These are phyloP conservation scores for Boletus semigastroideus DNA, from an alignment of 1,284 basidiomycete genomes.

Conservation along the genomic window DNA sequence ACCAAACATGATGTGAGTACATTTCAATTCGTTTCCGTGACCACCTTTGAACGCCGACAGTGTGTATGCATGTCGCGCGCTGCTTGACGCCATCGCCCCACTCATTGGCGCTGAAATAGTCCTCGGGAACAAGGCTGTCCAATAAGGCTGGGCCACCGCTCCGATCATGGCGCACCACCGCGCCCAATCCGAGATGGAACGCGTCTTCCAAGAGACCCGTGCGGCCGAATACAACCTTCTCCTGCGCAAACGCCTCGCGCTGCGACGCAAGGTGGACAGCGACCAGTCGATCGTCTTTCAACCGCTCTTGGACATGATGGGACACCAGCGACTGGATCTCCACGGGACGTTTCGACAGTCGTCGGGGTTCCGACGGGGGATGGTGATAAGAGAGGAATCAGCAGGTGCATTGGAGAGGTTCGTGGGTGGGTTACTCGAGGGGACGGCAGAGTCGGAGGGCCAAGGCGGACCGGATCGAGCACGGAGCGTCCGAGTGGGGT, in stretches of 20 bases:
- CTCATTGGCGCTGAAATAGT: constrained; percentile 79
- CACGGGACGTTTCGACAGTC: constrained; percentile 78
- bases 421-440: constrained; percentile 48
- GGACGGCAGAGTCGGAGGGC: constrained; percentile 49
- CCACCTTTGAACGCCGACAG: constrained; percentile 36
- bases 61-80: constrained; percentile 74
- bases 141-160: constrained; percentile 64
- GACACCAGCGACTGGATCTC: constrained; percentile 75
- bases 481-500: constrained; percentile 46
- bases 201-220: constrained; percentile 53
- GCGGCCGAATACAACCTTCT: constrained; percentile 59
- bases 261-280: too few relatives aligned
- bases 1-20: constrained; percentile 55
- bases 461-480: constrained; percentile 49
- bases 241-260: constrained; percentile 65
- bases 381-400: constrained; percentile 32
- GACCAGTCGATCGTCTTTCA: too few relatives aligned
- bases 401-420: constrained; percentile 42
- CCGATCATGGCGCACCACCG: constrained; percentile 60
- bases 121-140: constrained; percentile 51
- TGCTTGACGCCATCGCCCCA: constrained; percentile 74
- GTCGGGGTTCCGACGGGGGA: constrained; percentile 58
- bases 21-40: background rate
- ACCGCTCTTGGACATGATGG: constrained; percentile 48
- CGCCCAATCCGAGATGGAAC: constrained; percentile 59